A percentile compares a stretch with the other conserved stretches of the same genome.
Conservation (phyloP, 75 land plant species). For the Pinus albicaulis region DNA sequence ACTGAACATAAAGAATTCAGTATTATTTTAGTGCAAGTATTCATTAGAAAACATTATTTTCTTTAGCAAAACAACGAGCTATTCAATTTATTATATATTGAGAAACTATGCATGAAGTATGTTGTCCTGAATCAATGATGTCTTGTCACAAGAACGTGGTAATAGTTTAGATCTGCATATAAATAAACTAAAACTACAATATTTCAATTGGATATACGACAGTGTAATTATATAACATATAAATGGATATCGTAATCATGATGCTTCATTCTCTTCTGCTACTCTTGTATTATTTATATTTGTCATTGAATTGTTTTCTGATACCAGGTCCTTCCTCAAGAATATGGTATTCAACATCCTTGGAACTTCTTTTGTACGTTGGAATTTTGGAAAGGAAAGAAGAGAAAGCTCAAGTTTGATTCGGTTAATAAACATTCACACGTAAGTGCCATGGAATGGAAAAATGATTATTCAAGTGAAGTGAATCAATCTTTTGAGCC, state of each 20-base stretch:
- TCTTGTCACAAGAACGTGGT: not conserved
- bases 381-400: constrained; percentile 26
- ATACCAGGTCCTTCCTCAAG: constrained; percentile 51
- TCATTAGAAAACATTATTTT: not conserved
- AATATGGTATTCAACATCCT: constrained; percentile 39
- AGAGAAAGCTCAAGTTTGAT: not conserved
- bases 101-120: not conserved
- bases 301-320: not conserved
- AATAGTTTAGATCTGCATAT: too few relatives aligned
- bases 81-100: not conserved
- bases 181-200: not conserved
- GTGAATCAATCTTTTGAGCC: constrained; percentile 16
- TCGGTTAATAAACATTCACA: not conserved
- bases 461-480: not conserved
- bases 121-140: not conserved
- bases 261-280: not conserved
- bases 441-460: not conserved
- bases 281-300: not conserved
- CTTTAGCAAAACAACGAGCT: not conserved
- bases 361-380: constrained; percentile 47
- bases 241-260: not conserved
- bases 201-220: not conserved
- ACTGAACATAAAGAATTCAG: not conserved
- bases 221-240: not conserved
- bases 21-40: not conserved